These are phyloP conservation scores for Hypoxylon sp. DNA, from an alignment of 2,329 filamentous ascomycete species.

Conservation along the genomic window DNA sequence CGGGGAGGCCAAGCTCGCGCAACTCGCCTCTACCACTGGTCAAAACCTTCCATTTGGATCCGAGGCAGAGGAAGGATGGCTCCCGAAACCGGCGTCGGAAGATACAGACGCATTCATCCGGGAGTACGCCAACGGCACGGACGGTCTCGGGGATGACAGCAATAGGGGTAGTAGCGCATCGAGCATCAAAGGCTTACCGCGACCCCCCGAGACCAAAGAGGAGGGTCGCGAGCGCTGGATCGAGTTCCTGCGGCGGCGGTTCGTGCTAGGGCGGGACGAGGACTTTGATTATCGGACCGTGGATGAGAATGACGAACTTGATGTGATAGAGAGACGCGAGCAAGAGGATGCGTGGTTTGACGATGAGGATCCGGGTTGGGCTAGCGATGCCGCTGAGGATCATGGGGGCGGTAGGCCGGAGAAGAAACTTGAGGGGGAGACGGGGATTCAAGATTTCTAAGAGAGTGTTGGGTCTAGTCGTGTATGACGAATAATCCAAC, in stretches of 20 bases:
- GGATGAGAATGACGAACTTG: conserved; percentile 80
- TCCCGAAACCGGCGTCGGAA: conserved; percentile 36
- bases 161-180: conserved; percentile 80
- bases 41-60: conserved; percentile 6
- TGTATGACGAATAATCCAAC: background rate
- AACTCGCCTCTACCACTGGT: conserved; percentile 15
- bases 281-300: conserved; percentile 84
- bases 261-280: conserved; percentile 79
- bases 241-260: conserved; percentile 80
- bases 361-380: conserved; percentile 80
- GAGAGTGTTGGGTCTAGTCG: background rate
- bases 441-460: conserved; percentile 80
- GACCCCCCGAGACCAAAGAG: conserved; percentile 65
- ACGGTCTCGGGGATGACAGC: conserved; percentile 70
- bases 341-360: conserved; percentile 85
- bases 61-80: conserved; percentile 17
- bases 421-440: conserved; percentile 67
- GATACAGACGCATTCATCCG: conserved; percentile 46
- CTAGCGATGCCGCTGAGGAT: conserved; percentile 59
- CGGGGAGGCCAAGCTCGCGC: conserved; percentile 79
- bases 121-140: conserved; percentile 42
- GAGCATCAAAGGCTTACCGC: conserved; percentile 51
- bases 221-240: conserved; percentile 79
- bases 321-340: conserved; percentile 73
- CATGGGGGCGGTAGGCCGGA: conserved; percentile 43